Evolutionary conservation across 2,329 filamentous ascomycete genomes (phyloP).

Genomic region (Epichloe sibirici): DNA sequence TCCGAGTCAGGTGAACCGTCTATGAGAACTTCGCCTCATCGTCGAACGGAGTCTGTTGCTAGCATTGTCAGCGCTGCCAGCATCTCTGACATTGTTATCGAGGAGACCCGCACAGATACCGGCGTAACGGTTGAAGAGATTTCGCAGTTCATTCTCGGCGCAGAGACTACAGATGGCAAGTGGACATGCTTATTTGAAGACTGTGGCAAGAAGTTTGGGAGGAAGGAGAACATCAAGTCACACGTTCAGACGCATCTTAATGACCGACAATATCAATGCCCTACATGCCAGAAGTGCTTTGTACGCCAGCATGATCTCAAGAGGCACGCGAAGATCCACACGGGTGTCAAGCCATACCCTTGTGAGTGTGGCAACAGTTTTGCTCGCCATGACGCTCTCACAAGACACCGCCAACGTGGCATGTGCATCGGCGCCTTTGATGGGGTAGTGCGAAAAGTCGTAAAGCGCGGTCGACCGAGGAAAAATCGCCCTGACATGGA

Average conservation of each 20-base stretch:
- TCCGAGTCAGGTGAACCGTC: conserved; percentile 9
- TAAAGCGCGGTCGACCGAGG: conserved; percentile 51
- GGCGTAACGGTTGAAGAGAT: conserved; percentile 83
- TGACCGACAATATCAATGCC: conserved; percentile 89
- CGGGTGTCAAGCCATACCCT: conserved; percentile 86
- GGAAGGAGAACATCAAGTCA: conserved; percentile 97
- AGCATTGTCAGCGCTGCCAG: conserved; percentile 46
- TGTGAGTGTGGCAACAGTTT: conserved; percentile 93
- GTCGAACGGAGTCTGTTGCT: conserved; percentile 47
- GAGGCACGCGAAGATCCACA: conserved; percentile 94
- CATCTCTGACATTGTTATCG: conserved; percentile 50
- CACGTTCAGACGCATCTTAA: conserved; percentile 97
- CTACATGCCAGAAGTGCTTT: conserved; percentile 88
- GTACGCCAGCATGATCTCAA: conserved; percentile 96
- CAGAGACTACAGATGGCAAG: conserved; percentile 61
- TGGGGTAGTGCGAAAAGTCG: conserved; percentile 50
- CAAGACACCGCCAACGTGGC: conserved; percentile 83
- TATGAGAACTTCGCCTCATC: conserved; percentile 26
- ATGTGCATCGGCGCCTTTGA: conserved; percentile 96
- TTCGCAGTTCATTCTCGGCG: conserved; percentile 58
- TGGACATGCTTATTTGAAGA: conserved; percentile 67
- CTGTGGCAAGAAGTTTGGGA: conserved; percentile 84
- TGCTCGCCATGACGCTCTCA: conserved; percentile 87
- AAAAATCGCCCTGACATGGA: conserved; percentile 48
- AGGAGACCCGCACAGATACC: conserved; percentile 59